A percentile compares a stretch with the other conserved stretches of the same genome.
phyloP scores from a whole-genome alignment of 1,284 basidiomycete genomes.

The Cryptococcus sp. region DNA sequence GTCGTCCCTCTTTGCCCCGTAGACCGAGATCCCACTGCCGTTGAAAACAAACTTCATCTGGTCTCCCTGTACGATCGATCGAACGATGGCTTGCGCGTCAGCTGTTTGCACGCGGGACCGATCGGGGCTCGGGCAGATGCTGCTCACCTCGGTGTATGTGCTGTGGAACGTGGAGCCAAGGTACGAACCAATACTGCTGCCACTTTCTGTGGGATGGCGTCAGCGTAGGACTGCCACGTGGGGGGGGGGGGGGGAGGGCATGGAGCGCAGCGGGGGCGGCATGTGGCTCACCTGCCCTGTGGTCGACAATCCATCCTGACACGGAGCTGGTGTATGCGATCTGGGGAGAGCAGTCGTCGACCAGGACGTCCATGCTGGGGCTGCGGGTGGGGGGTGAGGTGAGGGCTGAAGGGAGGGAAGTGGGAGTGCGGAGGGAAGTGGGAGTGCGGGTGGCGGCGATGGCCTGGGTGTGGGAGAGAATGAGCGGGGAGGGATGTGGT shows the following conservation, averaged over 20 bases:
- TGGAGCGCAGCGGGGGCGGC: too few species aligned
- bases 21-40: neutral
- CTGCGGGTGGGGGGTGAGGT: neutral
- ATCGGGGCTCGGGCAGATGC: too few species aligned
- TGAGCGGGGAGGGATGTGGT: too few species aligned
- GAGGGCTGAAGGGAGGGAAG: neutral
- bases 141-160: neutral
- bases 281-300: neutral
- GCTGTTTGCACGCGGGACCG: too few species aligned
- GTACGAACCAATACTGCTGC: neutral
- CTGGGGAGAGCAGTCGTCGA: constrained; percentile 21
- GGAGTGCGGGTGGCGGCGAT: too few species aligned
- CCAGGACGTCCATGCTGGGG: neutral
- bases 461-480: too few species aligned
- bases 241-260: too few species aligned
- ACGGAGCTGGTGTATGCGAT: constrained; percentile 7
- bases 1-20: neutral
- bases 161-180: neutral
- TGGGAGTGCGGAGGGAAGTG: too few species aligned
- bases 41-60: neutral
- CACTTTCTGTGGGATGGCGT: too few species aligned
- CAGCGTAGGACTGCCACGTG: too few species aligned
- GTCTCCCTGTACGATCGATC: neutral
- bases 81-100: neutral
- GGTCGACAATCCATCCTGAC: constrained; percentile 9